Evolutionary conservation across 2,329 filamentous ascomycete genomes (phyloP).

Genomic region (Arthrobotrys pseudoclavata): DNA sequence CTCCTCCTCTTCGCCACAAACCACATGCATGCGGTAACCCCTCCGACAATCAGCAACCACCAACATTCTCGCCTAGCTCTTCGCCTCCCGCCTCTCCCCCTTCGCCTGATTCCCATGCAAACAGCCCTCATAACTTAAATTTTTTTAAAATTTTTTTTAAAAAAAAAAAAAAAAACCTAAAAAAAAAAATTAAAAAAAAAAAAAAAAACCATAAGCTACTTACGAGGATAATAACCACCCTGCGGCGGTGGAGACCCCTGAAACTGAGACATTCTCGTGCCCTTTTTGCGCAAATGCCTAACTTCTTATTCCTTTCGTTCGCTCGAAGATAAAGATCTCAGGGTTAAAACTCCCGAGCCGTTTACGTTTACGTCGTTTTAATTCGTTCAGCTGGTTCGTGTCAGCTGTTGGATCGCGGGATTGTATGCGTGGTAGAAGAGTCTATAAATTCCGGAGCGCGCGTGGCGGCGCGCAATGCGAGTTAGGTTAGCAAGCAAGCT

Average conservation of each 20-base stretch:
- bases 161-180: constrained; percentile 4
- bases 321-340: background rate
- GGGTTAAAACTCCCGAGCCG: constrained; percentile 17
- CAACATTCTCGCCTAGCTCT: constrained; percentile 15
- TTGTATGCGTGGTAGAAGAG: constrained; percentile 4
- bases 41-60: constrained; percentile 22
- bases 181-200: background rate
- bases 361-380: background rate
- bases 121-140: background rate
- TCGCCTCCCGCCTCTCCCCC: constrained; percentile 15
- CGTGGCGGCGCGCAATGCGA: background rate
- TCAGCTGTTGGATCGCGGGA: constrained; percentile 8
- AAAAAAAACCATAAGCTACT: constrained; percentile 55
- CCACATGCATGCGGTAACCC: constrained; percentile 42
- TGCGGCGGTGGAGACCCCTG: constrained; percentile 65
- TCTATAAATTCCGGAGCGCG: constrained; percentile 8
- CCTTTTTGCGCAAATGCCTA: constrained; percentile 11
- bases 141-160: background rate
- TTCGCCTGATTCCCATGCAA: constrained; percentile 10
- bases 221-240: constrained; percentile 70
- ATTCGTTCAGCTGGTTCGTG: constrained; percentile 22
- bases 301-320: constrained; percentile 1
- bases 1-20: background rate
- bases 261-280: constrained; percentile 36
- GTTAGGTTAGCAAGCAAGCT: constrained; percentile 40